Conservation (phyloP, 805 yeast species). For the Kluyveromyces wickerhamii region DNA sequence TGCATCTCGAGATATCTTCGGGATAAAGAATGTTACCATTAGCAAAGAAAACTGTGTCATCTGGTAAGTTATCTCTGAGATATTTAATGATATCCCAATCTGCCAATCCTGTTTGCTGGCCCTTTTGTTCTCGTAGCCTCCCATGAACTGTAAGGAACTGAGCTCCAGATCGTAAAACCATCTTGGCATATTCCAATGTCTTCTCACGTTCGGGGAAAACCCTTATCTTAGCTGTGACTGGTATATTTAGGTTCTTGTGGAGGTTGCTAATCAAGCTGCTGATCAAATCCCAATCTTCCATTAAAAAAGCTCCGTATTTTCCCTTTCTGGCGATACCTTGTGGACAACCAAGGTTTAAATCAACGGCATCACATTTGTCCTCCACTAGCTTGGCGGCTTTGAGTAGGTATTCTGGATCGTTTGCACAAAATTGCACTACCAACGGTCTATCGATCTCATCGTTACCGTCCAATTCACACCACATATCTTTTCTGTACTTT, state of each 20-base stretch:
- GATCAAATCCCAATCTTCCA: slow-evolving; percentile 94
- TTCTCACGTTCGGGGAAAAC: slow-evolving; percentile 80
- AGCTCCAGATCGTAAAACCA: slow-evolving; percentile 90
- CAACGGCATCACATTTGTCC: slow-evolving; percentile 89
- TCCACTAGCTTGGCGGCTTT: slow-evolving; percentile 76
- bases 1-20: slow-evolving; percentile 68
- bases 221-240: slow-evolving; percentile 94
- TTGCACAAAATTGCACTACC: slow-evolving; percentile 93
- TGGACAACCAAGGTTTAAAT: slow-evolving; percentile 93
- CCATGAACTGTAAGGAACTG: slow-evolving; percentile 94
- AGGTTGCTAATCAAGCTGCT: slow-evolving; percentile 60
- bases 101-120: slow-evolving; percentile 91
- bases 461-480: slow-evolving; percentile 70
- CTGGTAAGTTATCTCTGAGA: slow-evolving; percentile 67
- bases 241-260: slow-evolving; percentile 67
- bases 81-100: slow-evolving; percentile 79
- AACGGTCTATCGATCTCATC: slow-evolving; percentile 67
- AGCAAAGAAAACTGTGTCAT: slow-evolving; percentile 80
- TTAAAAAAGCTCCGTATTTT: slow-evolving; percentile 86
- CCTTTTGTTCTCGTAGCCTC: slow-evolving; percentile 94
- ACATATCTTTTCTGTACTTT: slow-evolving; percentile 70
- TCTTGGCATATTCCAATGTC: slow-evolving; percentile 76
- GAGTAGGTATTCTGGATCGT: slow-evolving; percentile 78
- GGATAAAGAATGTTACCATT: slow-evolving; percentile 94
- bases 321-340: slow-evolving; percentile 96